A percentile compares a stretch with the other conserved stretches of the same genome.
phyloP scores from a whole-genome alignment of 257 asterid genomes.

The Fraxinus quadrangulata region DNA sequence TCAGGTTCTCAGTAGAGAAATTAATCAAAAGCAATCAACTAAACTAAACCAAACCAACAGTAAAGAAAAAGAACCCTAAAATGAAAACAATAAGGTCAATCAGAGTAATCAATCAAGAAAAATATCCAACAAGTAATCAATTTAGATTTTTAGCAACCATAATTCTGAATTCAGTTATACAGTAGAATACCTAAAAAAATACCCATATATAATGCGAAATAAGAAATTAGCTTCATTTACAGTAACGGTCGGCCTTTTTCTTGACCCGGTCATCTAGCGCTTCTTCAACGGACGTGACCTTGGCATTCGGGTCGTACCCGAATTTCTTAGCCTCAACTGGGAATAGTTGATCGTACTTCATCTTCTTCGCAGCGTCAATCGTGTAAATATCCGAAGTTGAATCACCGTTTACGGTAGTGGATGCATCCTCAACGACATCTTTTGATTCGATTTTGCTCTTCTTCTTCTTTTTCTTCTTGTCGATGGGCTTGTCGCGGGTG shows the following conservation, averaged over 20 bases:
- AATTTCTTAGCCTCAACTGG: slow-evolving; percentile 86
- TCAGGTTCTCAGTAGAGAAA: neutral
- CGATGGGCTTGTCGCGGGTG: slow-evolving; percentile 67
- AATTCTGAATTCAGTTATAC: neutral
- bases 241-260: slow-evolving; percentile 97
- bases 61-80: slow-evolving; percentile 3
- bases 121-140: neutral
- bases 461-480: slow-evolving; percentile 74
- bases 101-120: neutral
- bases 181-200: slow-evolving; percentile 11
- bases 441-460: slow-evolving; percentile 49
- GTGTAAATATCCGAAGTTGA: slow-evolving; percentile 59
- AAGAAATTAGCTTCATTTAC: slow-evolving; percentile 49
- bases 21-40: slow-evolving; percentile 7
- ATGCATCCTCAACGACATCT: slow-evolving; percentile 42
- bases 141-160: neutral
- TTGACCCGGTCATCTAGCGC: slow-evolving; percentile 93
- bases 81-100: neutral
- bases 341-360: slow-evolving; percentile 91
- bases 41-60: neutral
- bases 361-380: slow-evolving; percentile 90
- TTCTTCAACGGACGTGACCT: slow-evolving; percentile 70
- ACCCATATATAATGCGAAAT: neutral
- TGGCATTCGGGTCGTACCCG: slow-evolving; percentile 76
- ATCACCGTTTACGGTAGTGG: slow-evolving; percentile 35